Conservation (phyloP, 441 rosid genomes). For the Capsella rubella region DNA sequence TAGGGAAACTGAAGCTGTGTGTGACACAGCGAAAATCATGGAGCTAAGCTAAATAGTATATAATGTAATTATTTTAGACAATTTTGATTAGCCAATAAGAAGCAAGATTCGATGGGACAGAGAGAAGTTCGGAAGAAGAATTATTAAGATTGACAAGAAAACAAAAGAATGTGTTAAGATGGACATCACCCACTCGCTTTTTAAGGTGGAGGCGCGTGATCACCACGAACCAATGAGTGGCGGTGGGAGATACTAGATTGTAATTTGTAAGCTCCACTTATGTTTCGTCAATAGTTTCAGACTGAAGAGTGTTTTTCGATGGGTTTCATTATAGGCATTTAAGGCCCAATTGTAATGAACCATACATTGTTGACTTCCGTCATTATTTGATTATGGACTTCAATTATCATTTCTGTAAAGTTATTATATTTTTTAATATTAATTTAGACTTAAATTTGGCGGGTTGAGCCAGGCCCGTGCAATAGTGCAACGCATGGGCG, state of each 20-base stretch:
- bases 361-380: not conserved
- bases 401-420: too few species aligned
- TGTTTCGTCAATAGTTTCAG: not conserved
- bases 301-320: not conserved
- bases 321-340: not conserved
- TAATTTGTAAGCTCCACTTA: not conserved
- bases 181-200: constrained; percentile 8
- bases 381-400: not conserved
- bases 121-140: constrained; percentile 35
- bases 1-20: constrained; percentile 31
- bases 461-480: constrained; percentile 44
- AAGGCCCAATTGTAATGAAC: not conserved
- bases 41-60: constrained; percentile 7
- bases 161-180: constrained; percentile 3
- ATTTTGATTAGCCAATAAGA: constrained; percentile 37
- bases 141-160: not conserved
- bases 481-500: constrained; percentile 37
- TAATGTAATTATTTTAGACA: constrained; percentile 5
- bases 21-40: constrained; percentile 45
- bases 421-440: not conserved
- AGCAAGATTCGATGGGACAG: constrained; percentile 43
- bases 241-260: not conserved
- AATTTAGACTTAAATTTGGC: not conserved
- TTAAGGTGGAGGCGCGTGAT: constrained; percentile 23
- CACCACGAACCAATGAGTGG: not conserved